phyloP scores from a whole-genome alignment of 2,329 filamentous ascomycete genomes.

The Lasiodiplodia gonubiensis region DNA sequence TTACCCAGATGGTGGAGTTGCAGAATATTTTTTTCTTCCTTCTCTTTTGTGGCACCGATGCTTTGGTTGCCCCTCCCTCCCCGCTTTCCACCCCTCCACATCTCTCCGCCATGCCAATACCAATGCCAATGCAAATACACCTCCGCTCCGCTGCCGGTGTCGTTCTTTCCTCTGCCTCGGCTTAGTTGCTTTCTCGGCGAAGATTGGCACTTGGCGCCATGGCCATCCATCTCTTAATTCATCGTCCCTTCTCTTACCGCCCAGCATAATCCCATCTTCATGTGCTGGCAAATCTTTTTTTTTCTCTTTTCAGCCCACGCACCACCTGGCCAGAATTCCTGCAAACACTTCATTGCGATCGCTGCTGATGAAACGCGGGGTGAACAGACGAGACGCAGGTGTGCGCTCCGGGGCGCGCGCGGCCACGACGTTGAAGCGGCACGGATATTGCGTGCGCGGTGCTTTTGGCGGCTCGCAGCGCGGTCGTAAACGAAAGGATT shows the following conservation, averaged over 20 bases:
- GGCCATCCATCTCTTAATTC: not conserved
- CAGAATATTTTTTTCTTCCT: not conserved
- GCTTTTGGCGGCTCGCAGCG: not conserved
- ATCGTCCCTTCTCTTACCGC: not conserved
- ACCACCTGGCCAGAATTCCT: not conserved
- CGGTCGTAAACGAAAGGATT: not conserved
- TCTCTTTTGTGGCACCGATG: not conserved
- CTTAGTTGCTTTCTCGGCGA: not conserved
- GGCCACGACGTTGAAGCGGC: not conserved
- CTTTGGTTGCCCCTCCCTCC: not conserved
- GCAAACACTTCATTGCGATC: not conserved
- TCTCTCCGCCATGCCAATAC: not conserved
- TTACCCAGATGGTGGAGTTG: conserved; percentile 7
- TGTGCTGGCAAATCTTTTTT: not conserved
- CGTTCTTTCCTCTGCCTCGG: not conserved
- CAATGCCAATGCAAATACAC: not conserved
- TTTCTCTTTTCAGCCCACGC: not conserved
- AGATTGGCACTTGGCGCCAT: not conserved
- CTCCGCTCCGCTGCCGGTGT: conserved; percentile 15
- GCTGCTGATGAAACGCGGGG: not conserved
- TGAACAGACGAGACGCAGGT: not conserved
- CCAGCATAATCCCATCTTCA: not conserved
- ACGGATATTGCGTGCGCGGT: not conserved
- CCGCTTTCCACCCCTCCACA: conserved; percentile 1
- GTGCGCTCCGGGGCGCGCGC: not conserved